phyloP scores from a whole-genome alignment of 148 eudicot species.

The Rhododendron simsii region DNA sequence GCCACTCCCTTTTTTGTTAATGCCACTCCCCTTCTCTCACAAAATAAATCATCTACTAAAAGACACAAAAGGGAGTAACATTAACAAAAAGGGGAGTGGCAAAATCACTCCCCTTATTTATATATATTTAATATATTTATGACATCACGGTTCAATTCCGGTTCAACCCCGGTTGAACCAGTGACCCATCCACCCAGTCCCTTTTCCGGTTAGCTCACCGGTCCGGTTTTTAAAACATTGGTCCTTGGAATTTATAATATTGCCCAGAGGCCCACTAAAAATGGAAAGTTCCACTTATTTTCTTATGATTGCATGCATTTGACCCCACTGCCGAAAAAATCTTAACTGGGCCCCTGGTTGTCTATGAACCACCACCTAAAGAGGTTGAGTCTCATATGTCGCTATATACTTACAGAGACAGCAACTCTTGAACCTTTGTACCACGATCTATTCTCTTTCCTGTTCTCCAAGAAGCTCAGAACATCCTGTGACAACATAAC shows the following conservation, averaged over 20 bases:
- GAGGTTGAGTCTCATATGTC: not conserved
- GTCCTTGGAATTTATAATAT: not conserved
- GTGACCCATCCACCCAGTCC: too few species aligned
- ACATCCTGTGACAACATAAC: slow-evolving; percentile 42
- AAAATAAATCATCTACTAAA: too few species aligned
- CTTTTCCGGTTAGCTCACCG: too few species aligned
- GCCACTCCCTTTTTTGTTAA: too few species aligned
- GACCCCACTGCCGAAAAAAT: not conserved
- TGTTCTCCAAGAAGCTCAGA: slow-evolving; percentile 52
- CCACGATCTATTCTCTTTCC: slow-evolving; percentile 67
- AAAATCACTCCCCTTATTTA: too few species aligned
- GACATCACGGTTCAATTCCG: too few species aligned
- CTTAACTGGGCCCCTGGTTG: not conserved
- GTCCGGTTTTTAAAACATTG: too few species aligned
- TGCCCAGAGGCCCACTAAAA: not conserved
- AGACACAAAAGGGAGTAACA: too few species aligned
- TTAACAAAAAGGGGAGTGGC: too few species aligned
- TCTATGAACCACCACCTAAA: not conserved
- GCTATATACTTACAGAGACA: slow-evolving; percentile 46
- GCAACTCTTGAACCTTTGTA: slow-evolving; percentile 69
- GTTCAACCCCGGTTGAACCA: too few species aligned
- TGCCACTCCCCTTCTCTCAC: too few species aligned
- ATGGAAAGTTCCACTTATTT: not conserved
- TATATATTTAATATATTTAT: too few species aligned
- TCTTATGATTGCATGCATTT: not conserved